Evolutionary conservation across 2,329 filamentous ascomycete genomes (phyloP), one percentile per base, ranked within the genome.

Genomic region (Passalora sequoiae): DNA sequence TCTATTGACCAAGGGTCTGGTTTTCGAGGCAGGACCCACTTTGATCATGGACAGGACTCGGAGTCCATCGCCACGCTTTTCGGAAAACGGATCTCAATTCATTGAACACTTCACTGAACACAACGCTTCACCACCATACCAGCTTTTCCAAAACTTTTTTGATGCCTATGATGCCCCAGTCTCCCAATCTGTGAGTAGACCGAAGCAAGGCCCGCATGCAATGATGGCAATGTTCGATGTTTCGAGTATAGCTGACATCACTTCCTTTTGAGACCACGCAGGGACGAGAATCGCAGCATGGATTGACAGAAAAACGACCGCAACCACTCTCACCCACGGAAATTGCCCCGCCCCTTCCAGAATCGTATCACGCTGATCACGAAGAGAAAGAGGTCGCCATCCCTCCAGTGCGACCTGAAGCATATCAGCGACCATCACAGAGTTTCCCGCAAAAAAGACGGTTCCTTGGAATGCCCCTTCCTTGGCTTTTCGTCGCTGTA

Each of bases 361-460:
- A 61, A 30, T 53, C 56, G 1, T 57, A 59, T 15, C 51, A 50
- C 38, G 47, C 29, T 5, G 51, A 47, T 20, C 51, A 59, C 28
- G 55, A 57, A 9, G 57, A 60, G 30, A 62, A 62, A 30, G 60
- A 62, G 43, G 60, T 62, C 7, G 54, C 46, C 13, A 31, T 49
- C 24, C 47, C 51, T 12, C 46, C 47, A 5, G 40, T 46, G 3
- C 38, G 43, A 17, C 45, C 51, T 13, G 38, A 45, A n/a, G 37
- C 42, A 19, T 43, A 53, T 19, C 46, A 46, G 27, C 19, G 45
- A 15, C 43, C 41, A 15, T 9, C 35, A 28, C 40, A 41, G 39
- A 44, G 16, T 13, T 21, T 15, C 20, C 22, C 6, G 4, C 30
- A 27, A 37, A 46, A 37, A 43, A 45, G 29, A 16, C 43, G 42